phyloP scores from a whole-genome alignment of 441 rosid genomes.

The Adansonia gregorii region DNA sequence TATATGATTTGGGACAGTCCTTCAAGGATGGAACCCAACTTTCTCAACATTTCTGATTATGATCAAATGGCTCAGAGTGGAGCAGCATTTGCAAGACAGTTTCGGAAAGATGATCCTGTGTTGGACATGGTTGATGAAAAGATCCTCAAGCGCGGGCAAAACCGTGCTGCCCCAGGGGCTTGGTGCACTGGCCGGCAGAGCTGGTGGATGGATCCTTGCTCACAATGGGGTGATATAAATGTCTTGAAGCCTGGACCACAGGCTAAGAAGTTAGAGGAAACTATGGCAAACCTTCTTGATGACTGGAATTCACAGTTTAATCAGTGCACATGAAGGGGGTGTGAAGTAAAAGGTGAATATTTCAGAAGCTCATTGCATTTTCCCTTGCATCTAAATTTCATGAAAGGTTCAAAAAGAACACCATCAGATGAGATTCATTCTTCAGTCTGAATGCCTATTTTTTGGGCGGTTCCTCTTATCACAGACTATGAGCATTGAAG shows the following conservation, averaged over 20 bases:
- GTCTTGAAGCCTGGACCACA: conserved; percentile 70
- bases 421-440: conserved; percentile 29
- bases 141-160: conserved; percentile 64
- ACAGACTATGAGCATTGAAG: neutral
- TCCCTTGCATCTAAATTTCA: conserved; percentile 33
- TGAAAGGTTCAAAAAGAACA: conserved; percentile 21
- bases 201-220: conserved; percentile 87
- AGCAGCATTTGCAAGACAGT: conserved; percentile 81
- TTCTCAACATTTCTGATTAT: conserved; percentile 58
- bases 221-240: conserved; percentile 83
- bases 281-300: conserved; percentile 64
- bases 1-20: conserved; percentile 92
- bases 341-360: conserved; percentile 30
- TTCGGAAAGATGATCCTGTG: conserved; percentile 63
- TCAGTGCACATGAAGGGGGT: conserved; percentile 72
- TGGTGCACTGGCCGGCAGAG: conserved; percentile 79
- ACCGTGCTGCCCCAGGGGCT: conserved; percentile 63
- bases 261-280: conserved; percentile 65
- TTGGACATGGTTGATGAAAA: conserved; percentile 70
- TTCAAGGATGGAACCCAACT: conserved; percentile 83
- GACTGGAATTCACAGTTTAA: conserved; percentile 61
- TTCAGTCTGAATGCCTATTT: conserved; percentile 39
- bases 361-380: conserved; percentile 19
- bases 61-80: conserved; percentile 72
- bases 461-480: conserved; percentile 27